Evolutionary conservation across 2,329 filamentous ascomycete species (phyloP), one percentile per base, ranked within the genome.

Genomic region (Elsinoe ampelina): DNA sequence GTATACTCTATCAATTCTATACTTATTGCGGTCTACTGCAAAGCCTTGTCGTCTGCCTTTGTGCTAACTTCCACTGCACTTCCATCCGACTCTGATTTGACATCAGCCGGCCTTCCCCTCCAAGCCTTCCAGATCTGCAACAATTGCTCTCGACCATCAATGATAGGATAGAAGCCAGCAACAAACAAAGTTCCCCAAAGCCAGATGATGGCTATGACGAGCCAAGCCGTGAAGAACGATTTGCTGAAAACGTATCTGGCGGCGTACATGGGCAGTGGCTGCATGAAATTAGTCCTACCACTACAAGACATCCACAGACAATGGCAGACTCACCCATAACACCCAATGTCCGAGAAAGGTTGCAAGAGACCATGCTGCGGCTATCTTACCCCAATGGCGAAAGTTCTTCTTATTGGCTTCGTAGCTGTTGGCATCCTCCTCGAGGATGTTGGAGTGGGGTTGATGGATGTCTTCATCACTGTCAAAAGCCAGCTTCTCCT

Each of bases 201-300:
- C 88, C 88, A 93, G 42, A 91, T 75, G 57, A 93, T 87, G 11
- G 85, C 86, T 7, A 89, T 81, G 7, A 58, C 55, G n/a, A 61
- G 42, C 87, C 87, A 92, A 45, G 86, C 87, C 0, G 86, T 87
- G 71, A 92, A 93, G 76, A 93, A 93, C 20, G 77, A 77, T 75
- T 88, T 87, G 70, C 79, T 83, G 72, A 93, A 95, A 56, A 95
- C 80, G 67, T 95, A 95, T 1, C 80, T 80, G 0, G 79, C 78
- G 10, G 89, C 90, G 66, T 93, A 95, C 82, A 95, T 84, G 1
- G 90, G 90, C 79, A 95, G 92, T 0, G 90, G 90, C 89, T 90
- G 17, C 3, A 30, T 17, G 36, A 36, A 34, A 26, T 35, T 4
- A 30, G 20, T 26, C 20, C 19, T 13, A 22, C 22, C 22, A 12